Percentiles rank a stretch among this genome's conserved stretches.
These are phyloP conservation scores for Aspergillus cejpii DNA, from an alignment of 2,329 filamentous ascomycete species.

Conservation along the genomic window DNA sequence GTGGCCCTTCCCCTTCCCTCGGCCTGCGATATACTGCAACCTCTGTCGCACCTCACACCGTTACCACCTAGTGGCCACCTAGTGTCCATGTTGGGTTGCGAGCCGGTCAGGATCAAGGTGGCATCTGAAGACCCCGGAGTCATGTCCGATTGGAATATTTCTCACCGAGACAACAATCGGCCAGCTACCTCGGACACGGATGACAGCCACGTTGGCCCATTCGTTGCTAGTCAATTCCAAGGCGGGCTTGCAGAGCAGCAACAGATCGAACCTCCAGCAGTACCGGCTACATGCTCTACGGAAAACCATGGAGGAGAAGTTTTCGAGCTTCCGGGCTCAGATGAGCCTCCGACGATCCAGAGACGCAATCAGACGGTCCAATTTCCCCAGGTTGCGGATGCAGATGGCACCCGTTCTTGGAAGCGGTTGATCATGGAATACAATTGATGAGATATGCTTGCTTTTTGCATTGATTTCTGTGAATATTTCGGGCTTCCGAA, in stretches of 20 bases:
- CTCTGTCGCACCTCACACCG: slow-evolving; percentile 17
- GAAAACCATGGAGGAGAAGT: slow-evolving; percentile 7
- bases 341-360: slow-evolving; percentile 15
- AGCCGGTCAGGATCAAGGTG: slow-evolving; percentile 9
- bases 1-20: slow-evolving; percentile 13
- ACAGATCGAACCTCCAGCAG: slow-evolving; percentile 3
- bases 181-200: slow-evolving; percentile 6
- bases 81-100: slow-evolving; percentile 14
- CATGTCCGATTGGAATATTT: neutral
- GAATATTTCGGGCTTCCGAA: neutral
- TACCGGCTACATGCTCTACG: slow-evolving; percentile 10
- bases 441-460: slow-evolving; percentile 17
- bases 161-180: neutral
- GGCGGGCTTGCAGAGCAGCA: slow-evolving; percentile 8
- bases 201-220: slow-evolving; percentile 3
- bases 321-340: slow-evolving; percentile 8
- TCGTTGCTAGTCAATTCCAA: neutral
- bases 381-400: slow-evolving; percentile 27
- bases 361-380: slow-evolving; percentile 30
- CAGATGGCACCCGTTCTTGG: slow-evolving; percentile 29
- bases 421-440: slow-evolving; percentile 34
- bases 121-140: slow-evolving; percentile 2
- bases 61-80: slow-evolving; percentile 23
- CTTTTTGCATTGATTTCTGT: slow-evolving; percentile 6
- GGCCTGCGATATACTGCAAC: slow-evolving; percentile 23